Evolutionary conservation across 345 rosid genomes (phyloP), one percentile per base, ranked within the genome.

Genomic region (Eucalyptus melliodora): DNA sequence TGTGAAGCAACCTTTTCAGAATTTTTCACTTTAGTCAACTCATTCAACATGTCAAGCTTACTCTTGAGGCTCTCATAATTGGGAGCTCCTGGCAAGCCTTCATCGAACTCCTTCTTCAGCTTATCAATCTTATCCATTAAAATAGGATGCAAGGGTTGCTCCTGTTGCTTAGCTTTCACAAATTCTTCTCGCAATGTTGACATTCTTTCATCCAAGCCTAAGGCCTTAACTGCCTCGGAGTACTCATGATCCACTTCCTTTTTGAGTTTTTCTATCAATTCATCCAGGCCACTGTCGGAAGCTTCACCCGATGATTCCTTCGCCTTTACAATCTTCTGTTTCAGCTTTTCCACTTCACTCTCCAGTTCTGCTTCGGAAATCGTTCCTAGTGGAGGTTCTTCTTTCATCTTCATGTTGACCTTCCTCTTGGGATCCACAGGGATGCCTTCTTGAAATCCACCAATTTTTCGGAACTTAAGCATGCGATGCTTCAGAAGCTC

Each of bases 401-500:
- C 97, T 90, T 94, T 96, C 94, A 90, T 95, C 92, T 96, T 97
- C 99, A 96, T 96, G 92, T 94, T 96, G 89, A 91, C 14, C 93
- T 95, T 97, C 90, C 90, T 94, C 87, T 86, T 92, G 23, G 97
- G 97, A 89, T 95, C 97, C 85, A 96, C 56, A 6, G 96, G 95
- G 37, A 90, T 92, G 88, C 94, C 96, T 88, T 96, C 99, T 85
- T 94, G 93, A 90, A 95, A 94, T 55, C 94, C 94, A 92, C 99
- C 99, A 50, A 97, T 92, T 92, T 97, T 96, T 86, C 99, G 92
- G 93, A 96, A 97, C 92, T 97, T 97, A 80, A 92, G 96, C 94
- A 85, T 94, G 60, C 99, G 95, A 83, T 97, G 98, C 93, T 94
- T 92, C 88, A 97, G 93, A 83, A 97, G 91, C 72, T 92, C 93